A percentile compares a stretch with the other conserved stretches of the same genome.
Evolutionary conservation across 2,329 filamentous ascomycete species (phyloP).

Genomic region (Zalaria sp.): DNA sequence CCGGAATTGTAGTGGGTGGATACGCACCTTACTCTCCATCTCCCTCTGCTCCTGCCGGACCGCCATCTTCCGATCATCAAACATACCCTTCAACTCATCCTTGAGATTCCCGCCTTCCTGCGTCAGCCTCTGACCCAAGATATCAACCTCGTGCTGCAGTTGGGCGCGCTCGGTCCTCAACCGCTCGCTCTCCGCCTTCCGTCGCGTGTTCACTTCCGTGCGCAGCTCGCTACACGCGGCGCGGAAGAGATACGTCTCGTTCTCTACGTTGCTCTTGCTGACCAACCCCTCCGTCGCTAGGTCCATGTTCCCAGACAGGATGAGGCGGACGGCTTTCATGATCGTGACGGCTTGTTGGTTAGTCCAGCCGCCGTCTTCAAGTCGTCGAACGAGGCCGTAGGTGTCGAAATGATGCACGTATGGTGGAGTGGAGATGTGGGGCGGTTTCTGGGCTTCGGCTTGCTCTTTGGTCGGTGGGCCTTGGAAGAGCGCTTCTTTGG

Average conservation of each 20-base stretch:
- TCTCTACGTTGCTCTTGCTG: conserved; percentile 85
- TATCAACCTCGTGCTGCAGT: conserved; percentile 91
- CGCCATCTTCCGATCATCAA: conserved; percentile 89
- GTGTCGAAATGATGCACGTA: conserved; percentile 97
- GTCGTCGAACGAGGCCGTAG: conserved; percentile 71
- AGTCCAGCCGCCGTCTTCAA: conserved; percentile 58
- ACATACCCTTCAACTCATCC: conserved; percentile 88
- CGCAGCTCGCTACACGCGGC: conserved; percentile 86
- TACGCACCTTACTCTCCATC: conserved; percentile 58
- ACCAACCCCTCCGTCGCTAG: conserved; percentile 69
- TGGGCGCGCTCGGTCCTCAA: conserved; percentile 72
- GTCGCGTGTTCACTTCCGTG: conserved; percentile 69
- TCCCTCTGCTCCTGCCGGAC: conserved; percentile 77
- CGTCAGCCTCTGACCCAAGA: conserved; percentile 67
- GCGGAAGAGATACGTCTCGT: conserved; percentile 83
- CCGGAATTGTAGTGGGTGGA: background rate
- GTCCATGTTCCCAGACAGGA: conserved; percentile 67
- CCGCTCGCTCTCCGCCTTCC: conserved; percentile 63
- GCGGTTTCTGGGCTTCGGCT: conserved; percentile 40
- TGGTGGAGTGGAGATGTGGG: conserved; percentile 57
- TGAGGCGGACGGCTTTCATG: conserved; percentile 80
- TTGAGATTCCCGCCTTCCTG: conserved; percentile 73
- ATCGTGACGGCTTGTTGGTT: conserved; percentile 62
- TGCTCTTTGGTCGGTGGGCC: conserved; percentile 34
- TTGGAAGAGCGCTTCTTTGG: conserved; percentile 21